Evolutionary conservation across 129 eudicot species (phyloP), one percentile per base, ranked within the genome.

Genomic region (Lactuca sativa): DNA sequence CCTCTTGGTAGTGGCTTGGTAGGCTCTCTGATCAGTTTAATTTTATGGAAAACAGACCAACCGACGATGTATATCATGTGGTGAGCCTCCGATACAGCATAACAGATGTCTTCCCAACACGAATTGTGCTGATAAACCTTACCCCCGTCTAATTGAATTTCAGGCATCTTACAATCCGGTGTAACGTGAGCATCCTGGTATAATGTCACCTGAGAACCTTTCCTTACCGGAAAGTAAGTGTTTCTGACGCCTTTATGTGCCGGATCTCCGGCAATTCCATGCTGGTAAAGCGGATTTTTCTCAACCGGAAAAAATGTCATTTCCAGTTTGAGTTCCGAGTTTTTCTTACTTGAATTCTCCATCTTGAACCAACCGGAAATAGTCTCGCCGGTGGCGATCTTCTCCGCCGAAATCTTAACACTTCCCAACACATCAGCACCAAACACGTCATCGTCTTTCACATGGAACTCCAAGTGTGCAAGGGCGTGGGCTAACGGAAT

Each of bases 21-120:
- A 1, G 96, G 91, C 81, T 92, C 98, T 56, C 98, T 81, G 47
- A 92, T 82, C 68, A 92, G 74, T 74, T 79, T 86, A 36, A 92
- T 66, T 69, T 86, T 89, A 74, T 92, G 85, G 56, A 74, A 89
- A 77, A 92, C 82, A 18, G 98, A 92, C 98, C 98, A 92, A 21
- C 98, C 98, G 44, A 78, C 89, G 43, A 92, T 68, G 69, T 92
- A 92, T 6, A 92, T 75, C 90, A 92, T 52, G 71, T 86, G 96
- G 56, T 86, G 96, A 62, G 98, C 98, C 77, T 86, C 96, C 0
- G 88, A 14, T 32, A 92, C 78, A 18, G 98, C 98, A 78, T 82
- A 73, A 53, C 96, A 92, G 47, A 92, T 81, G 66, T 92, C 98
- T 44, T 86, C 96, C 98, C 98, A 92, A 58, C 98, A 92, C 1